These are phyloP conservation scores for Termitomyces sp. DNA, from an alignment of 768 basidiomycete species.

Conservation along the genomic window DNA sequence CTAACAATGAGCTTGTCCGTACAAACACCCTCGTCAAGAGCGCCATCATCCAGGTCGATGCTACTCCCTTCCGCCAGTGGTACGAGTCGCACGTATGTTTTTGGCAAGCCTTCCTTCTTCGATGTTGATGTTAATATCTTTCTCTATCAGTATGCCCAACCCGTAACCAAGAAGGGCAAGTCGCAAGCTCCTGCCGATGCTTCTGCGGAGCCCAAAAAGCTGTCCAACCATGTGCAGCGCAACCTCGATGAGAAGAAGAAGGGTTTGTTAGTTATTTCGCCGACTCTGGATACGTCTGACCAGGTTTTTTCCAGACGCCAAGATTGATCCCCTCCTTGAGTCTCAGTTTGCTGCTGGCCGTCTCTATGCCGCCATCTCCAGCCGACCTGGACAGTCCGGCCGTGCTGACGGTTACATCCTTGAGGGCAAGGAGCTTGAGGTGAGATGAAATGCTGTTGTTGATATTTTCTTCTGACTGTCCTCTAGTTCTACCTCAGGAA, in stretches of 20 bases:
- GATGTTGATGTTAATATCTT: neutral
- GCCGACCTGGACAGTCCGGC: slow-evolving; percentile 95
- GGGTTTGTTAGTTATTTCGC: slow-evolving; percentile 40
- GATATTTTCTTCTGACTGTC: slow-evolving; percentile 17
- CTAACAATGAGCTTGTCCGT: slow-evolving; percentile 99
- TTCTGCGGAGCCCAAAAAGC: slow-evolving; percentile 64
- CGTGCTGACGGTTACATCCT: slow-evolving; percentile 97
- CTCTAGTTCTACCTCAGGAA: slow-evolving; percentile 91
- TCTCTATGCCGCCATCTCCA: slow-evolving; percentile 89
- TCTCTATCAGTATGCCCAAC: slow-evolving; percentile 86
- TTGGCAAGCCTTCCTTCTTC: neutral
- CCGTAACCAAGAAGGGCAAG: slow-evolving; percentile 90
- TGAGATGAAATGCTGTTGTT: slow-evolving; percentile 29
- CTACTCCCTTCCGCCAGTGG: slow-evolving; percentile 99
- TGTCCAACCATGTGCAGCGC: slow-evolving; percentile 89
- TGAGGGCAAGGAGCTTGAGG: slow-evolving; percentile 98
- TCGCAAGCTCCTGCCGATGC: slow-evolving; percentile 42
- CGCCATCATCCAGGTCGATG: slow-evolving; percentile 96
- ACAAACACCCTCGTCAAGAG: slow-evolving; percentile 99
- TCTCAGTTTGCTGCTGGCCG: slow-evolving; percentile 91
- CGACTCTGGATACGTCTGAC: neutral
- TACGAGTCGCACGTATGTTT: slow-evolving; percentile 92
- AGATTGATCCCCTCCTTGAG: slow-evolving; percentile 89
- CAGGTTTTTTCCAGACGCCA: slow-evolving; percentile 57
- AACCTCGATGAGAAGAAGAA: slow-evolving; percentile 88